These are phyloP conservation scores for Styphnolobium japonicum DNA, from an alignment of 306 rosid species.

Conservation along the genomic window DNA sequence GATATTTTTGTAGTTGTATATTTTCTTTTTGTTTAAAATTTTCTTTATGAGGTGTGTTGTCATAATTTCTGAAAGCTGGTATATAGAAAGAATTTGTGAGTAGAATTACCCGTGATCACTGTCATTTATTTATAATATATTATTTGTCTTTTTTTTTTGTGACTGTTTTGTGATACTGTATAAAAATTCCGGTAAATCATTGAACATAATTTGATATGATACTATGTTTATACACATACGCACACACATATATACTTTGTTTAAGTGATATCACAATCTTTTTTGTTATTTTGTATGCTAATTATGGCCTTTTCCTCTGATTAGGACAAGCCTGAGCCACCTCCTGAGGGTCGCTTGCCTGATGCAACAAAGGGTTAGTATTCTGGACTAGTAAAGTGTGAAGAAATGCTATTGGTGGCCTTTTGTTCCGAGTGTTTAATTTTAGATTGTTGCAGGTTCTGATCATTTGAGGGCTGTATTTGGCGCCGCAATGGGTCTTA, in stretches of 20 bases:
- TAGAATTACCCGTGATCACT: too few species aligned
- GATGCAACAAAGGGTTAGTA: conserved; percentile 52
- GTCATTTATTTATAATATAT: too few species aligned
- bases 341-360: conserved; percentile 77
- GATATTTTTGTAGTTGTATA: too few species aligned
- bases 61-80: too few species aligned
- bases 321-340: conserved; percentile 59
- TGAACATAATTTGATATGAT: neutral
- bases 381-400: neutral
- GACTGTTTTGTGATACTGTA: neutral
- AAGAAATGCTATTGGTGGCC: neutral
- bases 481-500: conserved; percentile 59
- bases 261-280: neutral
- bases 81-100: too few species aligned
- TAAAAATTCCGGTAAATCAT: neutral
- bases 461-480: conserved; percentile 76
- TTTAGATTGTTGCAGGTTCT: conserved; percentile 41
- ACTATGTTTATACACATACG: neutral
- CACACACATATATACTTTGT: neutral
- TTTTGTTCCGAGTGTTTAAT: neutral
- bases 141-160: too few species aligned
- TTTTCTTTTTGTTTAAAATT: too few species aligned
- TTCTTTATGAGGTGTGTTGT: too few species aligned
- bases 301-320: neutral
- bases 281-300: neutral